Evolutionary conservation across 2,329 filamentous ascomycete genomes (phyloP), one percentile per base, ranked within the genome.

Genomic region (Arthrinium phaeospermum): DNA sequence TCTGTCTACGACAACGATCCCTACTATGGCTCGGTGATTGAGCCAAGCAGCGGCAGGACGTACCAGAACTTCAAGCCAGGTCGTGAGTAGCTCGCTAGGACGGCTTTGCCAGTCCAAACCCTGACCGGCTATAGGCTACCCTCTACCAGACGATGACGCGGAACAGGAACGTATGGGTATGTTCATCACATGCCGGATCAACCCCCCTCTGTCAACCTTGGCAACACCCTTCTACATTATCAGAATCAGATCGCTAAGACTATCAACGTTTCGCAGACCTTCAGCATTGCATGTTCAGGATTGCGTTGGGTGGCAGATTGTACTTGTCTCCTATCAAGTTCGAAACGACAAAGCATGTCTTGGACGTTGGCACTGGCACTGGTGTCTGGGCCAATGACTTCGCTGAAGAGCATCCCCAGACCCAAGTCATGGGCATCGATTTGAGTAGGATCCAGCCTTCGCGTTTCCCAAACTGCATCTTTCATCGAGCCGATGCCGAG

Each of bases 401-500:
- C 6, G 67, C 67, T 8, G 67, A 46, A 46, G 67, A 49, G 27
- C 19, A 69, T 22, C 68, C 68, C 2, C 27, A 37, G 5, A 45
- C 47, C 19, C 44, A 49, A 10, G 68, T 70, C 4, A 3, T 44
- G 4, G 68, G 68, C 30, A 70, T 53, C n/a, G 68, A 70, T 27
- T 24, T 70, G 30, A 27, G 30, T 19, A 27, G 8, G 34, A 57
- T 70, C 4, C 68, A 70, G 34, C 68, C 19, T 12, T 22, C 68
- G 12, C n/a, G 46, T 5, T 1, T 71, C 16, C 67, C 30, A 0
- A 72, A 73, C 44, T 70, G 68, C 37, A 5, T 4, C 6, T 73
- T 51, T 3, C 49, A 64, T 46, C 45, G 71, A 8, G 68, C n/a
- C 10, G 70, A 72, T 13, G 67, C 67, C 27, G 53, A 73, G 34